Base-by-base conservation (phyloP, 129 eudicot species). In the Cynara cardunculus region DNA sequence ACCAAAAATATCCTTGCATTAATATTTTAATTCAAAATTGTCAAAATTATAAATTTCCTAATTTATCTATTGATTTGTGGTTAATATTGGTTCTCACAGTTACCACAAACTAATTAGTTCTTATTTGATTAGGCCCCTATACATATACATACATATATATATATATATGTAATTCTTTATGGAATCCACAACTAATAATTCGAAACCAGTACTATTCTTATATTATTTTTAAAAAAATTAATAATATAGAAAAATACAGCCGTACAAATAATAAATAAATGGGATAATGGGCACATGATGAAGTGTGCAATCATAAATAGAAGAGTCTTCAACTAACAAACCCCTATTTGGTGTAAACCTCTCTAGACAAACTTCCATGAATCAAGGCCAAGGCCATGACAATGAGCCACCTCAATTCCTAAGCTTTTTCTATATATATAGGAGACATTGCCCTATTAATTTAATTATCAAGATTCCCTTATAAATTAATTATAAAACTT, bases 331-430 rank as follows among this genome's bases (percentile, higher is more conserved):
- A 78, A 65, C 79, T 81, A 81, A 81, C 75, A 81, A 81, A 73
- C 34, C 86, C 82, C 75, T 83, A 77, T 83, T 64, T 75, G 81
- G 83, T 78, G 87, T 79, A 85, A 85, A 49, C 37, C 86, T 82
- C 79, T 26, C 74, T 59, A 64, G 81, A 87, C 86, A 85, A 83
- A 79, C 84, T 75, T 39, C 80, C 84, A 75, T 80, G 64, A 84
- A 85, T 87, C 83, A 88, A 87, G 87, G 84, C 80, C 83, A 88
- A 3, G 18, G 53, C 49, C 82, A 78, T 68, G 90, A 80, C 85
- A 68, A 83, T 27, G 59, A 84, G 84, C 89, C 90, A 88, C 85
- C 87, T 84, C 89, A 90, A 75, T 85, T 61, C 84, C 62, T 82
- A 59, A 71, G 84, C 75, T 44, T 83, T 72, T 87, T 80, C 78